phyloP scores from a whole-genome alignment of 257 asterid species.

The Datura wrightii region DNA sequence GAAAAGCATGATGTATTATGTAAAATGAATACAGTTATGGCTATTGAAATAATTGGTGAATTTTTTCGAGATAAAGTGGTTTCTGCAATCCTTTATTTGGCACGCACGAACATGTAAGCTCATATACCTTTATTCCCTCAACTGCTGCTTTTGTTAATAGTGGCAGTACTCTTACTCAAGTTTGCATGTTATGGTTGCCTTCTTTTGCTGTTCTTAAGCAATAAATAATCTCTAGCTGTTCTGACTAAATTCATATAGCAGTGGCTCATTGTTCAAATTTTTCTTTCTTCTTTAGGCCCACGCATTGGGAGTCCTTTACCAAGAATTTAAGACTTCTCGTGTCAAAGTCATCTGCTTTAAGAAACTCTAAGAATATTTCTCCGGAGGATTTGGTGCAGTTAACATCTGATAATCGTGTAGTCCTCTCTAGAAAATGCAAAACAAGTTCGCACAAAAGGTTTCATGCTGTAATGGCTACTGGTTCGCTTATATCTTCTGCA shows the following conservation, averaged over 20 bases:
- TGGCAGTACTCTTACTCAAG: neutral
- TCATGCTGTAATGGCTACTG: conserved; percentile 65
- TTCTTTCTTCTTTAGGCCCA: conserved; percentile 61
- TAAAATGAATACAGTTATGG: conserved; percentile 74
- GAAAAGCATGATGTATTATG: conserved; percentile 67
- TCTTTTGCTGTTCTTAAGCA: conserved; percentile 9
- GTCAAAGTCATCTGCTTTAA: conserved; percentile 71
- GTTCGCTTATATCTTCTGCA: conserved; percentile 61
- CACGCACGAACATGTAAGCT: conserved; percentile 83
- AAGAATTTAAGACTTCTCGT: conserved; percentile 74
- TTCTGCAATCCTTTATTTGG: conserved; percentile 80
- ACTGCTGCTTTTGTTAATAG: conserved; percentile 24
- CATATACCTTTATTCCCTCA: conserved; percentile 37
- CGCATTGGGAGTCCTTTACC: conserved; percentile 72
- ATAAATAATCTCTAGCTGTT: conserved; percentile 25
- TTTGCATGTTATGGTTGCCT: conserved; percentile 23
- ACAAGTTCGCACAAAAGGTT: conserved; percentile 67
- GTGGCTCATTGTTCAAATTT: conserved; percentile 31
- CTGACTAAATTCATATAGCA: conserved; percentile 2
- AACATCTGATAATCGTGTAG: conserved; percentile 63
- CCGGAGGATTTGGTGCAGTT: conserved; percentile 82
- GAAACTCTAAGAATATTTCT: conserved; percentile 74
- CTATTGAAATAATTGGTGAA: conserved; percentile 84
- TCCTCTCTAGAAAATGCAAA: conserved; percentile 73
- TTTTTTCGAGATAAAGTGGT: conserved; percentile 68